These are phyloP conservation scores for Colletotrichum chrysophilum DNA, from an alignment of 2,329 filamentous ascomycete species.

Conservation along the genomic window DNA sequence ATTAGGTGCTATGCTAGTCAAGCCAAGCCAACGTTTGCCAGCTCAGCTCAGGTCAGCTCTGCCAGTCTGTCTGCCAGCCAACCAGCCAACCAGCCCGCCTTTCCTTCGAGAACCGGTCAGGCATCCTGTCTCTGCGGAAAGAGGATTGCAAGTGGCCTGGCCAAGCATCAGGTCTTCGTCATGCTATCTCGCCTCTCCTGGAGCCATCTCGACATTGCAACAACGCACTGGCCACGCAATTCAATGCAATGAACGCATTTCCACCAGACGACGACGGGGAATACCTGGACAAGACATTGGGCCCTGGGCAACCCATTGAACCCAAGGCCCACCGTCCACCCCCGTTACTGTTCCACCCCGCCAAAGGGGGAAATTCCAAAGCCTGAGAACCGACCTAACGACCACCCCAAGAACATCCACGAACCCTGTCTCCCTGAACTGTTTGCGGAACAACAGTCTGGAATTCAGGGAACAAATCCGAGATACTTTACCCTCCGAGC, in stretches of 20 bases:
- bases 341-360: not conserved
- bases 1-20: not conserved
- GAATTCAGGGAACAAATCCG: not conserved
- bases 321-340: conserved; percentile 1
- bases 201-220: conserved; percentile 13
- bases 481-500: not conserved
- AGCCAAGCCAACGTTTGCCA: not conserved
- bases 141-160: not conserved
- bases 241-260: conserved; percentile 18
- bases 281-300: not conserved
- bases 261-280: conserved; percentile 14
- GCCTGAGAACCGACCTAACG: not conserved
- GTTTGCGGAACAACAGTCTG: not conserved
- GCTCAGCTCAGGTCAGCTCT: not conserved
- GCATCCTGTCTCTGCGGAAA: not conserved
- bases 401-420: not conserved
- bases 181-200: not conserved
- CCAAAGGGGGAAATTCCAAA: conserved; percentile 5
- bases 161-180: not conserved
- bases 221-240: conserved; percentile 15
- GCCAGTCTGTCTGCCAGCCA: not conserved
- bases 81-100: too few relatives aligned
- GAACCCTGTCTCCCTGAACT: conserved; percentile 8
- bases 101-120: not conserved
- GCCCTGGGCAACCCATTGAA: conserved; percentile 1